Evolutionary conservation across 331 rosid species (phyloP).

Genomic region (Erythrophleum ivorense): DNA sequence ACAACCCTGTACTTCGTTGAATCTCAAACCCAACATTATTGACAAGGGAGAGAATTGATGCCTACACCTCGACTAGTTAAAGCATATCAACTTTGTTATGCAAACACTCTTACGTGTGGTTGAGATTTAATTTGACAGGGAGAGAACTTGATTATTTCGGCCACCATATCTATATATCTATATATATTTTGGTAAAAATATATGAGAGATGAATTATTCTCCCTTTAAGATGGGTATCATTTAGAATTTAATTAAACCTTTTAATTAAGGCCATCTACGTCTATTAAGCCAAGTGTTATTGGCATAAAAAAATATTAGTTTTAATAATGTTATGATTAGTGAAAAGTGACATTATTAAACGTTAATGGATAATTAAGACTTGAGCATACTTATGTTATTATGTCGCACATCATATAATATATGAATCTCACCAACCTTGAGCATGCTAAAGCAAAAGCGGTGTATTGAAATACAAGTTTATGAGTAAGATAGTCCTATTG

Average conservation of each 20-base stretch:
- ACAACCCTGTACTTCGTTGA: background rate
- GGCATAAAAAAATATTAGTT: no score
- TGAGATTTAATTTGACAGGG: background rate
- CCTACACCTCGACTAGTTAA: background rate
- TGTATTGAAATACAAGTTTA: background rate
- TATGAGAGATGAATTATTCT: no score
- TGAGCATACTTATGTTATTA: background rate
- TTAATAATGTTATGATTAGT: no score
- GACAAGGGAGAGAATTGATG: background rate
- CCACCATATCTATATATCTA: no score
- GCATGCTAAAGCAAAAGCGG: background rate
- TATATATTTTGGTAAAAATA: no score
- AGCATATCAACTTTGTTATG: no score
- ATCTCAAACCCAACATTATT: conserved; percentile 5
- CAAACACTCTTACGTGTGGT: background rate
- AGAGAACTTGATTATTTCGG: no score
- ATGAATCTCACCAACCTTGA: conserved; percentile 3
- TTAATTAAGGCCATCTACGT: background rate
- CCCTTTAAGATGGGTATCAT: background rate
- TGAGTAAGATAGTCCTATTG: background rate
- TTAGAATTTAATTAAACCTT: background rate
- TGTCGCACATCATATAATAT: background rate
- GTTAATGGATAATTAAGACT: no score
- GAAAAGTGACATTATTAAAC: no score
- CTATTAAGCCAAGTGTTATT: background rate